Evolutionary conservation across 2,329 filamentous ascomycete species (phyloP).

Genomic region (Colletotrichum coccodes): DNA sequence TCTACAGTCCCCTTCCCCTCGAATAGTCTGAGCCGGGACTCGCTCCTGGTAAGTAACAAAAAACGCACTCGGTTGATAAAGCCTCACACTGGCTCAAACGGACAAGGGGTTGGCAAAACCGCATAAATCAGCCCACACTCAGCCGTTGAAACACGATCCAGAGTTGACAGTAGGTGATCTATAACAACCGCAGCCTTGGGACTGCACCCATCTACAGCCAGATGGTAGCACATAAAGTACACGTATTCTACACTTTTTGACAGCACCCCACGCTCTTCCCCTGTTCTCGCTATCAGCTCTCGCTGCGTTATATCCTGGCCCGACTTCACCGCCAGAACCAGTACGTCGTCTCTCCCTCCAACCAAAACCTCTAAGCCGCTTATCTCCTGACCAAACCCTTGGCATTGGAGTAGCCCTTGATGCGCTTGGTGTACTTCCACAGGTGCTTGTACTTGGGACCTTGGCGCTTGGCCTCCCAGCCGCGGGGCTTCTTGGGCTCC

Average conservation of each 20-base stretch:
- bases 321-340: background rate
- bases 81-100: background rate
- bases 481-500: constrained; percentile 67
- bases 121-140: background rate
- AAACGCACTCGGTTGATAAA: background rate
- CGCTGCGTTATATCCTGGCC: constrained; percentile 7
- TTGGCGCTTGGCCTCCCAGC: constrained; percentile 74
- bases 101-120: background rate
- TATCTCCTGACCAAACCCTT: constrained; percentile 52
- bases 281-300: background rate
- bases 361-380: background rate
- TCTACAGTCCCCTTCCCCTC: no score
- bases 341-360: background rate
- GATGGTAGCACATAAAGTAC: constrained; percentile 35
- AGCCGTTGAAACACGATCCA: background rate
- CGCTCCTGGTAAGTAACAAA: background rate
- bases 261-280: constrained; percentile 13
- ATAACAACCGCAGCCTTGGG: constrained; percentile 22
- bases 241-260: constrained; percentile 34
- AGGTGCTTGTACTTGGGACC: constrained; percentile 72
- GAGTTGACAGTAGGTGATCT: constrained; percentile 31
- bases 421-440: constrained; percentile 73
- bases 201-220: constrained; percentile 33
- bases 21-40: background rate
- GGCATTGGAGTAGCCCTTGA: constrained; percentile 56